These are phyloP conservation scores for Boeremia exigua DNA, from an alignment of 2,329 filamentous ascomycete species.

Conservation along the genomic window DNA sequence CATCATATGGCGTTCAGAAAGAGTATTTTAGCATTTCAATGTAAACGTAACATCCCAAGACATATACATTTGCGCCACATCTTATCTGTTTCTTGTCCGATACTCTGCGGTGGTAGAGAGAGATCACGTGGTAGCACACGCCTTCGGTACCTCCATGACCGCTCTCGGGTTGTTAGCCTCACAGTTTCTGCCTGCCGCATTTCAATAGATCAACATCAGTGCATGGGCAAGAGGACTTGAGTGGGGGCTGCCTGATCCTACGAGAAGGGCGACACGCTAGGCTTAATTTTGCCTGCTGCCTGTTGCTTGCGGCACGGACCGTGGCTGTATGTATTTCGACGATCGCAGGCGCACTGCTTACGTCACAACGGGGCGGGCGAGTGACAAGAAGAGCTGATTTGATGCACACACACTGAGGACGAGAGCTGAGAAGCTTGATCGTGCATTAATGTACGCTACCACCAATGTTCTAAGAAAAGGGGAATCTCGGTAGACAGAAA, in stretches of 20 bases:
- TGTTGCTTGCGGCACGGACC: slow-evolving; percentile 1
- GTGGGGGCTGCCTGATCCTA: not conserved
- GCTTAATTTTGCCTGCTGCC: not conserved
- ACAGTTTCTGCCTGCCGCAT: no score
- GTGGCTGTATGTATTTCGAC: not conserved
- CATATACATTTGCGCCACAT: no score
- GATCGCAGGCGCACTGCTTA: not conserved
- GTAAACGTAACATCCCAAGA: no score
- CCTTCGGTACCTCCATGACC: no score
- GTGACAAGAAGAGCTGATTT: not conserved
- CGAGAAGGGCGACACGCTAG: not conserved
- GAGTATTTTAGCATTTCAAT: no score
- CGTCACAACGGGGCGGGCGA: no score
- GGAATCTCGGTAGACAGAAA: slow-evolving; percentile 11
- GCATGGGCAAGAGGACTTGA: not conserved
- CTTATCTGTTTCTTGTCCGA: no score
- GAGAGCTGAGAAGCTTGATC: not conserved
- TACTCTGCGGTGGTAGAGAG: no score
- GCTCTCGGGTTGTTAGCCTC: no score
- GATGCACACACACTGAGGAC: no score
- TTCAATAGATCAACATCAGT: no score
- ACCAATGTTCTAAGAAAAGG: slow-evolving; percentile 8
- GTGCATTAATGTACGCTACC: slow-evolving; percentile 10
- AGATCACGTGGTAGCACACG: no score
- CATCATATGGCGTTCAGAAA: not conserved